Evolutionary conservation across 192 early-diverging fungal species (phyloP), one percentile per base, ranked within the genome.

Genomic region (Podila minutissima): DNA sequence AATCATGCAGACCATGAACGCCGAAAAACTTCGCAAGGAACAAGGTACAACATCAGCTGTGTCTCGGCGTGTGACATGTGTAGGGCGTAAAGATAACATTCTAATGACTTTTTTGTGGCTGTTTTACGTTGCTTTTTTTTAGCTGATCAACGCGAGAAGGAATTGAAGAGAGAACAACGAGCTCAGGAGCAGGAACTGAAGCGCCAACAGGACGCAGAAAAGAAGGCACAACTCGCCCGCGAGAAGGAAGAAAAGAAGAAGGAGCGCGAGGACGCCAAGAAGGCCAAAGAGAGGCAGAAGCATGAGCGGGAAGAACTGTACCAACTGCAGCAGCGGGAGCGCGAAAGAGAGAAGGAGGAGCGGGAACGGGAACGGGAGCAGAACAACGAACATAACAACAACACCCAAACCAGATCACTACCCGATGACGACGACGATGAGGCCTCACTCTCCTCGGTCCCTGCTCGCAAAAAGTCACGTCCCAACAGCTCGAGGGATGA

Each of bases 1-100:
- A 57, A 81, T 81, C 58, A 81, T 81, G 66, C 77, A 81, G 35
- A 63, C 60, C 0, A 81, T 81, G 77, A 72, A 81, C 15, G 77
- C 72, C 17, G 71, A 66, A 4, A 81, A 73, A 48, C 48, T 38
- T 41, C 59, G 67, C 15, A 59, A 60, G 20, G 77, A 81, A 26
- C 66, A 81, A 69, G 77, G 77, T 81, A 6, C 2, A n/a, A 12
- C 13, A 17, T 11, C 28, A 63, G 31, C 19, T 19, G 2, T 33
- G 22, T 1, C 59, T 19, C 51, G 28, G 26, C 9, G 17, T 28
- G 10, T 29, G 33, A 28, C 17, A 31, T 46, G n/a, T 64, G n/a
- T 32, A 8, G 2, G 24, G 50, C 13, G 64, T 4, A 53, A 49
- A 4, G 31, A n/a, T 9, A 24, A 0, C 5, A 37, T 48, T 67